A percentile compares a stretch with the other conserved stretches of the same genome.
phyloP scores from a whole-genome alignment of 805 yeast species.

The Spathaspora passalidarum region DNA sequence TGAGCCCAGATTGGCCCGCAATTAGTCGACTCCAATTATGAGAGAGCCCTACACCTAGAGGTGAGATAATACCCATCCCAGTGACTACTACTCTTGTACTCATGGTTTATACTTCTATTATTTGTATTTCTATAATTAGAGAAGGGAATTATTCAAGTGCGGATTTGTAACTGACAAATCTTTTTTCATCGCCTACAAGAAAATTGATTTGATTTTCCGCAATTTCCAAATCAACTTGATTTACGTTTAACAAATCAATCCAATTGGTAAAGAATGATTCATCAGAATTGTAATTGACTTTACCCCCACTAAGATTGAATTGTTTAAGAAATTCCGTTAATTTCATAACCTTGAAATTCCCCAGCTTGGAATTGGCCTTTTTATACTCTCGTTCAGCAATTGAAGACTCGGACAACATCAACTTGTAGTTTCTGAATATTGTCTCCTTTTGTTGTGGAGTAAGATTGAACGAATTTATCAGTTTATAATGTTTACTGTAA shows the following conservation, averaged over 20 bases:
- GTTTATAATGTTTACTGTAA: constrained; percentile 13
- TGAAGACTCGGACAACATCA: constrained; percentile 26
- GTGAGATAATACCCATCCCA: constrained; percentile 84
- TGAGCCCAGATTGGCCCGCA: constrained; percentile 53
- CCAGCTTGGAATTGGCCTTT: constrained; percentile 8
- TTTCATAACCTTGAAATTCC: constrained; percentile 29
- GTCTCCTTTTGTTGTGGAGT: constrained; percentile 18
- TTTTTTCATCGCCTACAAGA: constrained; percentile 39
- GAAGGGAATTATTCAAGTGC: neutral
- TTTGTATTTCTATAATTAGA: neutral
- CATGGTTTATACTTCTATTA: neutral
- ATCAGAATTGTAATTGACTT: neutral
- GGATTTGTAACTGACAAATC: constrained; percentile 25
- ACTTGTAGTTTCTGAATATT: constrained; percentile 24
- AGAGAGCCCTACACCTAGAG: constrained; percentile 70
- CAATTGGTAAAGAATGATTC: constrained; percentile 23
- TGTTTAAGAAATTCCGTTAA: constrained; percentile 17
- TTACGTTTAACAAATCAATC: constrained; percentile 23
- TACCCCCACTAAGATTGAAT: constrained; percentile 6
- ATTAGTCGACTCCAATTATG: constrained; percentile 55
- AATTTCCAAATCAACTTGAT: constrained; percentile 16
- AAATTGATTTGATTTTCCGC: constrained; percentile 30
- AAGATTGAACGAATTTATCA: constrained; percentile 12
- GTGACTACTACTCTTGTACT: constrained; percentile 77
- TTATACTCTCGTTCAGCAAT: constrained; percentile 24